Evolutionary conservation across 2,329 filamentous ascomycete genomes (phyloP).

Genomic region (Colletotrichum shisoi): DNA sequence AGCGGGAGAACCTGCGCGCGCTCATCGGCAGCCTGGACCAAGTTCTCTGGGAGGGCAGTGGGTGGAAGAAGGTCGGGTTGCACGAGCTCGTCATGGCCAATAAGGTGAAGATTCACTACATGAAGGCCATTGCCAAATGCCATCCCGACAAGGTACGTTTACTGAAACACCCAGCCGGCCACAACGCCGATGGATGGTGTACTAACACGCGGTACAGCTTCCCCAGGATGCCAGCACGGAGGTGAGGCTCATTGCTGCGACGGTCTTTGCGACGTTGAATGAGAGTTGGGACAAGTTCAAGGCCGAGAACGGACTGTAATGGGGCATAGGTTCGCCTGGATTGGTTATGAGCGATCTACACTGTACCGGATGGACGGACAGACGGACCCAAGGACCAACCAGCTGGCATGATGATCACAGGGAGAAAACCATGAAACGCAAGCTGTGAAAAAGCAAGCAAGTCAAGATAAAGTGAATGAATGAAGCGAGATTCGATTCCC

Average conservation of each 20-base stretch:
- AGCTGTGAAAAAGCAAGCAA: slow-evolving; percentile 1
- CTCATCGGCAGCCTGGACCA: slow-evolving; percentile 85
- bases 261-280: slow-evolving; percentile 73
- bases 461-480: slow-evolving; percentile 17
- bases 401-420: background rate
- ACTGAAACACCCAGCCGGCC: background rate
- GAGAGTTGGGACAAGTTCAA: slow-evolving; percentile 80
- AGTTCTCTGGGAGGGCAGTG: slow-evolving; percentile 89
- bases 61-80: slow-evolving; percentile 97
- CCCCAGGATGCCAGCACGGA: slow-evolving; percentile 71
- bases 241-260: slow-evolving; percentile 69
- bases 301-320: slow-evolving; percentile 69
- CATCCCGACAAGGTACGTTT: slow-evolving; percentile 93
- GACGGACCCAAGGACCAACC: background rate
- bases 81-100: slow-evolving; percentile 90
- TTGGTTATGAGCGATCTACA: background rate
- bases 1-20: slow-evolving; percentile 89
- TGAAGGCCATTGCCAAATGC: slow-evolving; percentile 98
- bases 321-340: background rate
- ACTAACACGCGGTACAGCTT: slow-evolving; percentile 54
- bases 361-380: too few relatives aligned
- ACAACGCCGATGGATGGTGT: background rate
- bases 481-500: slow-evolving; percentile 33
- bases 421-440: background rate
- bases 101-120: slow-evolving; percentile 97